phyloP scores from a whole-genome alignment of 1,284 basidiomycete species.

The Ustilago nuda region DNA sequence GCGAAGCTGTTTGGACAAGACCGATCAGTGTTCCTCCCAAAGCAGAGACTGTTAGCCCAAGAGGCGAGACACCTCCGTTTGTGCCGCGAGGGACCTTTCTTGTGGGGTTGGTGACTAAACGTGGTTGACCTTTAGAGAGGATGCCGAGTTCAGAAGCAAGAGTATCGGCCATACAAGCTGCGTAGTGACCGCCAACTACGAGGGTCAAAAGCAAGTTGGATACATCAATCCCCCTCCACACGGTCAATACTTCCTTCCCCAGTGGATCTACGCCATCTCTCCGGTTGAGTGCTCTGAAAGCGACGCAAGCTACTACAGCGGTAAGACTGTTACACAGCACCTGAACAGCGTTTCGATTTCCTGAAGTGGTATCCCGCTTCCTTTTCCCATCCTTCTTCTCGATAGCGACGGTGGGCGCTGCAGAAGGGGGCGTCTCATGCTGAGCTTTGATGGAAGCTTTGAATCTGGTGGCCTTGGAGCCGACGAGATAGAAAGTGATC shows the following conservation, averaged over 20 bases:
- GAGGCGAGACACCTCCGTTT: slow-evolving; percentile 84
- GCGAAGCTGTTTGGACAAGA: slow-evolving; percentile 72
- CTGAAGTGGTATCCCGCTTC: slow-evolving; percentile 34
- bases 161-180: slow-evolving; percentile 63
- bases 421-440: slow-evolving; percentile 73
- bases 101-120: slow-evolving; percentile 74
- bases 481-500: slow-evolving; percentile 74
- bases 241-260: neutral
- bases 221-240: neutral
- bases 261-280: slow-evolving; percentile 18
- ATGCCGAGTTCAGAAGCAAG: slow-evolving; percentile 63
- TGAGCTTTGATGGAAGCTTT: slow-evolving; percentile 75
- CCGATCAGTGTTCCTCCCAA: slow-evolving; percentile 75
- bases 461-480: slow-evolving; percentile 84
- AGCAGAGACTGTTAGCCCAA: slow-evolving; percentile 80
- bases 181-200: slow-evolving; percentile 54
- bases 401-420: neutral
- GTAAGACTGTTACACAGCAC: slow-evolving; percentile 57
- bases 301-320: slow-evolving; percentile 27
- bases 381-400: neutral
- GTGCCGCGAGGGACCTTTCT: slow-evolving; percentile 90
- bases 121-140: slow-evolving; percentile 44
- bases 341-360: slow-evolving; percentile 54
- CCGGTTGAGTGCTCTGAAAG: slow-evolving; percentile 14
- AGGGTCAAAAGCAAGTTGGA: slow-evolving; percentile 30